These are phyloP conservation scores for Aethionema arabicum DNA, from an alignment of 345 rosid species.

Conservation along the genomic window DNA sequence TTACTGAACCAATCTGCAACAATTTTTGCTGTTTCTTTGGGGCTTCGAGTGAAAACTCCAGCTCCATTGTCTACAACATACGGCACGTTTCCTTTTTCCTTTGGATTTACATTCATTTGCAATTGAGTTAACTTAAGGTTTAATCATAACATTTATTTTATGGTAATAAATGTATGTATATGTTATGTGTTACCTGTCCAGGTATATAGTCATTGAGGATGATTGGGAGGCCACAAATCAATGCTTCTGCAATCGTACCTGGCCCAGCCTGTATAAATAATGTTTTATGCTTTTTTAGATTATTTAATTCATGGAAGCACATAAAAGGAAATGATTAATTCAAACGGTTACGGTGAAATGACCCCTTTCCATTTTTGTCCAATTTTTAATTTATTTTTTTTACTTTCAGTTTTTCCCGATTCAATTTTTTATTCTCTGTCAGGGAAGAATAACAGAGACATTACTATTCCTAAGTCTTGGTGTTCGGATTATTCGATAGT, in stretches of 20 bases:
- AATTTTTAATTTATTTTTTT: too few species aligned
- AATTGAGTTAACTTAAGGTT: conserved; percentile 1
- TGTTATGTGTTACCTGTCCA: conserved; percentile 61
- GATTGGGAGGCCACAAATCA: conserved; percentile 88
- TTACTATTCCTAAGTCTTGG: too few species aligned
- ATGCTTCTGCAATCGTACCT: conserved; percentile 91
- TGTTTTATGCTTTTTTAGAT: neutral
- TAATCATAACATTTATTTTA: neutral
- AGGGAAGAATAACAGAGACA: too few species aligned
- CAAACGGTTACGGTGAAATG: too few species aligned
- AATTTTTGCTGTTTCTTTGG: conserved; percentile 78
- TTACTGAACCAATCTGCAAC: conserved; percentile 81
- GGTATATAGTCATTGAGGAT: conserved; percentile 98
- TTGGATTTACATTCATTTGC: conserved; percentile 12
- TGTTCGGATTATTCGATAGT: too few species aligned
- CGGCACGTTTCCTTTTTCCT: conserved; percentile 98
- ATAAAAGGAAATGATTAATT: too few species aligned
- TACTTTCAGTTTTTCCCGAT: too few species aligned
- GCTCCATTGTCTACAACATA: conserved; percentile 91
- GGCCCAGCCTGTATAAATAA: conserved; percentile 77
- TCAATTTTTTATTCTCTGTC: too few species aligned
- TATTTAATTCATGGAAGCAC: too few species aligned
- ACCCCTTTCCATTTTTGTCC: too few species aligned
- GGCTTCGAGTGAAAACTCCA: conserved; percentile 84
- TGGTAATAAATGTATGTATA: neutral